Conservation (phyloP, 2,329 filamentous ascomycete species). For the Amauroascus verrucosus region DNA sequence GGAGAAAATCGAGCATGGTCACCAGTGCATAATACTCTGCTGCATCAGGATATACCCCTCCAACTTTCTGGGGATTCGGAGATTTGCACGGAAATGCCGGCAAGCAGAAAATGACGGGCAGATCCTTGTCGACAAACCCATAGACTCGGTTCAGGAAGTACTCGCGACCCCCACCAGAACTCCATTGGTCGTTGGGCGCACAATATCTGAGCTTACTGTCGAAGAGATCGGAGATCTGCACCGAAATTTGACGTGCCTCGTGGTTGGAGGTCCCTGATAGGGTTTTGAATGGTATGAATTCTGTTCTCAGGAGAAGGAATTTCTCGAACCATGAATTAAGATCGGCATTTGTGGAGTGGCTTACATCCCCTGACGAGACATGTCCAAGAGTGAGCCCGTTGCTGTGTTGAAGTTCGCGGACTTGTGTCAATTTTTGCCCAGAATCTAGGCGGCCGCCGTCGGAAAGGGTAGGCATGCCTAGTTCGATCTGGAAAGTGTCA, state of each 20-base stretch:
- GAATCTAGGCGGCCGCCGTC: neutral
- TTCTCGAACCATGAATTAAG: neutral
- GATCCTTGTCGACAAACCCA: neutral
- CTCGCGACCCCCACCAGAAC: neutral
- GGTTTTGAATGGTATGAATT: neutral
- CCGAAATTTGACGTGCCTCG: neutral
- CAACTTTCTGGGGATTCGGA: slow-evolving; percentile 1
- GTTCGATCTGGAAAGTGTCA: neutral
- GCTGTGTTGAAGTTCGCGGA: neutral
- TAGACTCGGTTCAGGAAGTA: slow-evolving; percentile 5
- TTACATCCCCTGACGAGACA: neutral
- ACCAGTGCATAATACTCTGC: slow-evolving; percentile 2
- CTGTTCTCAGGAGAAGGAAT: neutral
- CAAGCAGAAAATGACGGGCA: neutral
- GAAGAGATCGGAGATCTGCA: slow-evolving; percentile 2
- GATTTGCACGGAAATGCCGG: slow-evolving; percentile 8
- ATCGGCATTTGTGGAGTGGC: neutral
- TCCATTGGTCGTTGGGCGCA: slow-evolving; percentile 1
- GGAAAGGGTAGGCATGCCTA: neutral
- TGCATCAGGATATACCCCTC: neutral
- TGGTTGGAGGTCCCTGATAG: neutral
- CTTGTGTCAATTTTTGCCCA: neutral
- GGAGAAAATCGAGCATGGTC: neutral
- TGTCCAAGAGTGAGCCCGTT: neutral
- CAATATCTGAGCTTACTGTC: neutral